phyloP scores from a whole-genome alignment of 176 grass and related monocot species.

The Phoenix roebelenii region DNA sequence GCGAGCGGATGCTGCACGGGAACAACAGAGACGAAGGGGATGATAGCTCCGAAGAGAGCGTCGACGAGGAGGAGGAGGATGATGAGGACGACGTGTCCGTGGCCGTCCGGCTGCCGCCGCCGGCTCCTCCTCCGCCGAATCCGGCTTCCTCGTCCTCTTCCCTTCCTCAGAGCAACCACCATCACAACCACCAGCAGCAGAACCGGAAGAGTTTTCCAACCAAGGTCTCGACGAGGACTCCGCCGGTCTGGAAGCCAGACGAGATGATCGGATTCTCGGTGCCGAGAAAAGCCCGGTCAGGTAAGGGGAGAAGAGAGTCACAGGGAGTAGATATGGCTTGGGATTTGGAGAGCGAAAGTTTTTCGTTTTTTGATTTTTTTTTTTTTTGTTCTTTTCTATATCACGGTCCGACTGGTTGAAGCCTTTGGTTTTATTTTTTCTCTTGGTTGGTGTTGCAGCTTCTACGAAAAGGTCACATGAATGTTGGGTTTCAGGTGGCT shows the following conservation, averaged over 20 bases:
- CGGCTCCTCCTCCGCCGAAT: conserved; percentile 39
- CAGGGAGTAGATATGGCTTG: neutral
- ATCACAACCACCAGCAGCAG: conserved; percentile 21
- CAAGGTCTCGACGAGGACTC: conserved; percentile 19
- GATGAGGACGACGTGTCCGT: conserved; percentile 53
- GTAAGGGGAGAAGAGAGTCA: conserved; percentile 16
- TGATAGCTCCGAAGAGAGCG: conserved; percentile 77
- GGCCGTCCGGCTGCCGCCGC: conserved; percentile 42
- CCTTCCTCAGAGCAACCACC: conserved; percentile 12
- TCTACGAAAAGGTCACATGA: conserved; percentile 71
- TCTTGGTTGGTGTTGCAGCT: conserved; percentile 28
- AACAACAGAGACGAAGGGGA: conserved; percentile 41
- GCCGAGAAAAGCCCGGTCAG: conserved; percentile 83
- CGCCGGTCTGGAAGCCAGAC: conserved; percentile 52
- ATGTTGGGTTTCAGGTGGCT: conserved; percentile 33
- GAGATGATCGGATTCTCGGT: conserved; percentile 99
- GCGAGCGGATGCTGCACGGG: conserved; percentile 3
- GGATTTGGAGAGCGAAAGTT: no score
- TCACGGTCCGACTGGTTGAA: no score
- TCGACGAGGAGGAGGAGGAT: conserved; percentile 69
- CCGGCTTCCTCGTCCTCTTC: conserved; percentile 28
- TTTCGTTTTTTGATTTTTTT: no score
- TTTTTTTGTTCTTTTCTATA: neutral
- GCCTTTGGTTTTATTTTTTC: neutral
- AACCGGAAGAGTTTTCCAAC: conserved; percentile 47